phyloP scores from a whole-genome alignment of 495 filamentous ascomycete genomes.

The Melanomma pulvis-pyrius region DNA sequence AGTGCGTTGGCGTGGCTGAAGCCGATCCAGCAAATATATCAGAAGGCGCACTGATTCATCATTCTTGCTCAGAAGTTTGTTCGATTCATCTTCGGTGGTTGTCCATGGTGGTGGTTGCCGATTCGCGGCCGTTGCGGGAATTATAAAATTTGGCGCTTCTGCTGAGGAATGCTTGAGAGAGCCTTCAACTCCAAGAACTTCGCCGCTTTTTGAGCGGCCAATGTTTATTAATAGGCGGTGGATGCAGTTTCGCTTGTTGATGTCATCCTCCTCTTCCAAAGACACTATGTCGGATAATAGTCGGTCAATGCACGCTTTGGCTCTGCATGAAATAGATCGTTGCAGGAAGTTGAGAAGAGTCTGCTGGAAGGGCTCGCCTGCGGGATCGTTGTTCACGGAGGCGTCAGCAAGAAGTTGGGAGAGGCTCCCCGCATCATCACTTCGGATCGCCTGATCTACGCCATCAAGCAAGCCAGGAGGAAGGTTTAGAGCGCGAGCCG shows the following conservation, averaged over 20 bases:
- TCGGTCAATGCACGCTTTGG: constrained; percentile 66
- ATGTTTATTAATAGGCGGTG: constrained; percentile 90
- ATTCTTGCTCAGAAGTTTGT: constrained; percentile 64
- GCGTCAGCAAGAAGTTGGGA: constrained; percentile 60
- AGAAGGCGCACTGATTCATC: constrained; percentile 78
- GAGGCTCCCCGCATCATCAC: constrained; percentile 68
- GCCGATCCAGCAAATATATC: constrained; percentile 67
- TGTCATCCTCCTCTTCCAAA: constrained; percentile 84
- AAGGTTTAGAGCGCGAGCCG: constrained; percentile 70
- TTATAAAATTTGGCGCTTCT: constrained; percentile 68
- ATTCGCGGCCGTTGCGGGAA: constrained; percentile 70
- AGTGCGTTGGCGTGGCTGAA: constrained; percentile 68
- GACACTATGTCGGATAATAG: constrained; percentile 68
- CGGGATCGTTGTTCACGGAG: constrained; percentile 56
- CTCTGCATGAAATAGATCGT: constrained; percentile 72
- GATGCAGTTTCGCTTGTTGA: constrained; percentile 90
- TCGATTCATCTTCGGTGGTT: constrained; percentile 44
- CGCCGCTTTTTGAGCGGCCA: constrained; percentile 71
- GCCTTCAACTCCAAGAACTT: constrained; percentile 49
- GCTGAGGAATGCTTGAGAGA: constrained; percentile 55
- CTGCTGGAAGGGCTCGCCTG: constrained; percentile 55
- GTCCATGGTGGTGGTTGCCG: constrained; percentile 60
- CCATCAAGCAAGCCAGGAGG: constrained; percentile 66
- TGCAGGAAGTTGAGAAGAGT: constrained; percentile 81
- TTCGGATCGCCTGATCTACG: constrained; percentile 75